phyloP scores from a whole-genome alignment of 768 basidiomycete species.

The Hemileccinum impolitum region DNA sequence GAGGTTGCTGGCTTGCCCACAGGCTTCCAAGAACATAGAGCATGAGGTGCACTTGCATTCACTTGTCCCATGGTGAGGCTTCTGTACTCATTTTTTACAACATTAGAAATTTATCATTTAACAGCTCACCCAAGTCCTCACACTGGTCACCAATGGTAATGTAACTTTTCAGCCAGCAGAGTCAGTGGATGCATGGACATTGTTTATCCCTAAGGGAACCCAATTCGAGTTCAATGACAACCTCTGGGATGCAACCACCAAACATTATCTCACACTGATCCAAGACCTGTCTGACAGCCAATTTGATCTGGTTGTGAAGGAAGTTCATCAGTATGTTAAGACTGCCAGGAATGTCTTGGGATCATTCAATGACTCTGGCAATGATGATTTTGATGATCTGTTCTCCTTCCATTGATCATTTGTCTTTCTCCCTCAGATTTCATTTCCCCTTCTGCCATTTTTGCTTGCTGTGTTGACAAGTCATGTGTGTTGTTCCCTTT shows the following conservation, averaged over 20 bases:
- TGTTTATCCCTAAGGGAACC: conserved; percentile 3
- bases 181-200: conserved; percentile 4
- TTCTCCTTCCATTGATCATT: neutral
- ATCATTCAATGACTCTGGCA: neutral
- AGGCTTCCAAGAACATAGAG: neutral
- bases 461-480: neutral
- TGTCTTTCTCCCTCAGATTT: neutral
- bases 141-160: conserved; percentile 1
- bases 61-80: conserved; percentile 4
- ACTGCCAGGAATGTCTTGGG: neutral
- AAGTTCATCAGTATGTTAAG: neutral
- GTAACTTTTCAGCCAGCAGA: neutral
- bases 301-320: conserved; percentile 2
- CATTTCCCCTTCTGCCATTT: neutral
- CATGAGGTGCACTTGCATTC: conserved; percentile 8
- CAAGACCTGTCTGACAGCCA: conserved; percentile 1
- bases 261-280: conserved; percentile 1
- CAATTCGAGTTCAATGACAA: conserved; percentile 7
- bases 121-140: conserved; percentile 5
- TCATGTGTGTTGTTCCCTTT: neutral
- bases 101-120: neutral
- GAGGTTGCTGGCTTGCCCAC: conserved; percentile 3
- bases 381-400: neutral
- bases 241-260: conserved; percentile 9
- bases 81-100: neutral